Conservation (phyloP, 345 rosid genomes). For the Hibiscus tridactylites region DNA sequence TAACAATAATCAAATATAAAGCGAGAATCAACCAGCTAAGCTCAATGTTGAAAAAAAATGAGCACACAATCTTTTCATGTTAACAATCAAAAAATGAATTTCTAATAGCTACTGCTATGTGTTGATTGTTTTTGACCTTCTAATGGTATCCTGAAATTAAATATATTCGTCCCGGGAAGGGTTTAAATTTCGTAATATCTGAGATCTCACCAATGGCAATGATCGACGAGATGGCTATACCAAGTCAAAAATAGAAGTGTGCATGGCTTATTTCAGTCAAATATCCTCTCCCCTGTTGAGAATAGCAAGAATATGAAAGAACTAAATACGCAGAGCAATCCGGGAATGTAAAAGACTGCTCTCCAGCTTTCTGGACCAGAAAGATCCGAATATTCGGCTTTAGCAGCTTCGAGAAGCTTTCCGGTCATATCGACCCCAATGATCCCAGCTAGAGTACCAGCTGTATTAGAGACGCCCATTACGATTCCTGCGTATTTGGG, state of each 20-base stretch:
- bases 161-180: neutral
- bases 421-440: conserved; percentile 89
- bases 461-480: conserved; percentile 97
- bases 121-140: conserved; percentile 9
- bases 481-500: conserved; percentile 93
- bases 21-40: neutral
- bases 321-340: conserved; percentile 75
- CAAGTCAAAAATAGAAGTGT: neutral
- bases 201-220: neutral
- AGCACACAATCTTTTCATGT: neutral
- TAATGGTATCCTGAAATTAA: neutral
- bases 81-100: neutral
- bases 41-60: neutral
- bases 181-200: neutral
- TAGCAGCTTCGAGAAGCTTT: conserved; percentile 80
- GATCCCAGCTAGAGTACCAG: conserved; percentile 92
- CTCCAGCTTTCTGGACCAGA: conserved; percentile 97
- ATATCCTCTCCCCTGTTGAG: conserved; percentile 90
- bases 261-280: conserved; percentile 43
- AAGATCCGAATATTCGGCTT: conserved; percentile 58
- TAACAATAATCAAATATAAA: neutral
- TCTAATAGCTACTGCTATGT: neutral
- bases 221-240: neutral
- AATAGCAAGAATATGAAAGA: conserved; percentile 63
- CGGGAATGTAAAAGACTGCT: conserved; percentile 74